phyloP scores from a whole-genome alignment of 208 protist species.

The Leishmania aethiopica region DNA sequence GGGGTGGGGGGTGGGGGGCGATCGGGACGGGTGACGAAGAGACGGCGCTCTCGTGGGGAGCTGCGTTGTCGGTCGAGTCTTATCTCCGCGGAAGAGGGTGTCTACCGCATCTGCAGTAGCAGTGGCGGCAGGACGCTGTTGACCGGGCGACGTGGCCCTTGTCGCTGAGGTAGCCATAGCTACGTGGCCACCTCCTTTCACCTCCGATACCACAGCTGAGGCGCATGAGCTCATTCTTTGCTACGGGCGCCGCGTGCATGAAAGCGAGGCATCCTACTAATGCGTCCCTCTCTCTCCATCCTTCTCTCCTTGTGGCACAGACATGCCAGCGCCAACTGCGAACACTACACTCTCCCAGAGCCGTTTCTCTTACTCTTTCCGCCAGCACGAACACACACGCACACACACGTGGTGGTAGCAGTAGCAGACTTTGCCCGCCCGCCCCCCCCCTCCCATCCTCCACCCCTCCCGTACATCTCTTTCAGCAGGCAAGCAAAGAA shows the following conservation, averaged over 20 bases:
- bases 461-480: not conserved
- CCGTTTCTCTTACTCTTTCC: not conserved
- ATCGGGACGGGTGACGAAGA: not conserved
- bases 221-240: not conserved
- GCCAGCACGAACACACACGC: conserved; percentile 4
- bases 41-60: not conserved
- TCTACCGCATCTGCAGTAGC: not conserved
- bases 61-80: not conserved
- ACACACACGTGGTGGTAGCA: not conserved
- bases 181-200: not conserved
- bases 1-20: too few species aligned
- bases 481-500: not conserved
- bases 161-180: not conserved
- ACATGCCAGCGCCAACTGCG: not conserved
- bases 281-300: not conserved
- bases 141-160: not conserved
- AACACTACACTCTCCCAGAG: not conserved
- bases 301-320: not conserved
- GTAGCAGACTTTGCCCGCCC: not conserved
- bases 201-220: not conserved
- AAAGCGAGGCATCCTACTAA: not conserved
- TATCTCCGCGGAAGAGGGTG: not conserved
- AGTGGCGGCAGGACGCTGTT: not conserved
- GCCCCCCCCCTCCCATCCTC: too few species aligned
- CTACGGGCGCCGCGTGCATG: not conserved